phyloP scores from a whole-genome alignment of 768 basidiomycete genomes.

The Hygrophoropsis aurantiaca region DNA sequence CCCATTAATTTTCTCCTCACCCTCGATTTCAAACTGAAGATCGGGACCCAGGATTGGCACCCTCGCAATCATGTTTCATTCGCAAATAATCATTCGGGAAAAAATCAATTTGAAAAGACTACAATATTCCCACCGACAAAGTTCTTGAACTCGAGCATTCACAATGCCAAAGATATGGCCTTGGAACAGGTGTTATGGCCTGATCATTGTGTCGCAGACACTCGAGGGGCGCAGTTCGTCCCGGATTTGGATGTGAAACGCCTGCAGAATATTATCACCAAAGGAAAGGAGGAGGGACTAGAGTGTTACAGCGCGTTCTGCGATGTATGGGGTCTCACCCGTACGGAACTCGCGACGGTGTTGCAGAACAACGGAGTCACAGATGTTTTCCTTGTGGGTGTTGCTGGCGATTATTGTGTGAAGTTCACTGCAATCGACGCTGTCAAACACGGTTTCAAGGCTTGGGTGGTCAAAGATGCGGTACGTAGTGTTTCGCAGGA shows the following conservation, averaged over 20 bases:
- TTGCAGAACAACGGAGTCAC: conserved; percentile 46
- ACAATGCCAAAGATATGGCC: conserved; percentile 20
- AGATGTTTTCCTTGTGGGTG: conserved; percentile 61
- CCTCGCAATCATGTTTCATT: conserved; percentile 72
- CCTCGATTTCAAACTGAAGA: conserved; percentile 49
- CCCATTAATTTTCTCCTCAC: conserved; percentile 57
- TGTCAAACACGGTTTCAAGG: conserved; percentile 45
- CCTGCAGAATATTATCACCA: conserved; percentile 46
- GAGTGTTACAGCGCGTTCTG: conserved; percentile 85
- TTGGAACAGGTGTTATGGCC: conserved; percentile 73
- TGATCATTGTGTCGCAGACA: conserved; percentile 69
- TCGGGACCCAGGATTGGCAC: conserved; percentile 62
- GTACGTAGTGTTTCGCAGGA: conserved; percentile 40
- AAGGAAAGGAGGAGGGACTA: conserved; percentile 57
- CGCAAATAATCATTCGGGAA: conserved; percentile 47
- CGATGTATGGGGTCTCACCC: conserved; percentile 49
- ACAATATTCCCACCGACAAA: conserved; percentile 33
- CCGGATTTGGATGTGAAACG: conserved; percentile 42
- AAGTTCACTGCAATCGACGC: conserved; percentile 57
- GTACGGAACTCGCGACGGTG: conserved; percentile 46
- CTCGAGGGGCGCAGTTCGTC: conserved; percentile 62
- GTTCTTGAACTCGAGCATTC: conserved; percentile 30
- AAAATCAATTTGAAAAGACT: conserved; percentile 39
- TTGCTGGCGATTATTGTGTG: conserved; percentile 84
- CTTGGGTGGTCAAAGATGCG: conserved; percentile 50